These are phyloP conservation scores for Pseudocercospora cruenta DNA, from an alignment of 2,329 filamentous ascomycete species.

Conservation along the genomic window DNA sequence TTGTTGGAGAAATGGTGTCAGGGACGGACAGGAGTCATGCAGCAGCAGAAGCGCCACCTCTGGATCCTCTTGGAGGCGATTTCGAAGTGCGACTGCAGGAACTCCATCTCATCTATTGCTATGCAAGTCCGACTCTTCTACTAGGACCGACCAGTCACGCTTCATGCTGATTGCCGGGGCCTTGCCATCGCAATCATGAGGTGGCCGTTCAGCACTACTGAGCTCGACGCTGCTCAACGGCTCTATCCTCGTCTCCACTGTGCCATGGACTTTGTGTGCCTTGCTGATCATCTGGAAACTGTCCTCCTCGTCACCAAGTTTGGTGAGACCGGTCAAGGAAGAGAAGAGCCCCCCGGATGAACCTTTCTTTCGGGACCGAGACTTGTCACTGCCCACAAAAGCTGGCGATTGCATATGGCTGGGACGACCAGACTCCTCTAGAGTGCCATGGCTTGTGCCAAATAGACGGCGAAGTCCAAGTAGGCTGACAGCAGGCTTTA, in stretches of 20 bases:
- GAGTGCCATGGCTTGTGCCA: neutral
- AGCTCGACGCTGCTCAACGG: constrained; percentile 7
- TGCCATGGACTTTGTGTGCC: constrained; percentile 4
- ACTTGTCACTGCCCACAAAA: neutral
- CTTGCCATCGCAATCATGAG: neutral
- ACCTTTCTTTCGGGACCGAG: constrained; percentile 3
- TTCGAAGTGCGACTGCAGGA: too few relatives aligned
- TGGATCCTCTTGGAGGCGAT: too few relatives aligned
- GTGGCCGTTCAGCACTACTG: neutral
- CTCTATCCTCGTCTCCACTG: constrained; percentile 9
- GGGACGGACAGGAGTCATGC: too few relatives aligned
- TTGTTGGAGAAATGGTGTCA: too few relatives aligned
- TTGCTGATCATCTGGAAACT: constrained; percentile 24
- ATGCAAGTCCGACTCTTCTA: neutral
- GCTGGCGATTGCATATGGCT: neutral
- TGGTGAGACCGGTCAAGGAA: constrained; percentile 7
- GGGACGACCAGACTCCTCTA: constrained; percentile 1
- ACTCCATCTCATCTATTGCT: too few relatives aligned
- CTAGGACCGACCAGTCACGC: neutral
- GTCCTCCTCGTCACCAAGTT: constrained; percentile 21
- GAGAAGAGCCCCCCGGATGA: neutral
- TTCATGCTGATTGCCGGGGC: neutral
- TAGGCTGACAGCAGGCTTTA: constrained; percentile 17
- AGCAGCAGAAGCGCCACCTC: too few relatives aligned
- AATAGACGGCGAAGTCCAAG: constrained; percentile 16